A percentile compares a stretch with the other conserved stretches of the same genome.
Conservation (phyloP, 768 basidiomycete species). For the Suillus weaverae region DNA sequence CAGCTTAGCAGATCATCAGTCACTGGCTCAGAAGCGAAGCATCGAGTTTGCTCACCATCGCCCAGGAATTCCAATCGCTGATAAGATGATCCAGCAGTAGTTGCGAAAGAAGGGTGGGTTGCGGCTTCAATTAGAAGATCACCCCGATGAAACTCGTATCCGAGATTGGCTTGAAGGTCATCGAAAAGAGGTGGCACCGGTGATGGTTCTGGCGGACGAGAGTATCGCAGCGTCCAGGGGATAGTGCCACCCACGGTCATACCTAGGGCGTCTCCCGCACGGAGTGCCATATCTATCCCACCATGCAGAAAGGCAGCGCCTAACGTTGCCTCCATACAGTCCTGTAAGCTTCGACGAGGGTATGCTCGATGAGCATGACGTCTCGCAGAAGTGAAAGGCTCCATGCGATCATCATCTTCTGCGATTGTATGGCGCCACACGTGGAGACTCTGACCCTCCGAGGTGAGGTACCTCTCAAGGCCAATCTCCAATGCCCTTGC, state of each 20-base stretch:
- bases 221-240: slow-evolving; percentile 68
- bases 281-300: slow-evolving; percentile 68
- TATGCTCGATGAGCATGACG: slow-evolving; percentile 45
- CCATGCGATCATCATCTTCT: slow-evolving; percentile 37
- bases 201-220: slow-evolving; percentile 30
- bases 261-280: slow-evolving; percentile 61
- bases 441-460: slow-evolving; percentile 52
- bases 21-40: neutral
- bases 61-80: slow-evolving; percentile 89
- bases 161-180: slow-evolving; percentile 59
- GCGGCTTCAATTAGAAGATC: slow-evolving; percentile 72
- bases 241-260: slow-evolving; percentile 70
- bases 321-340: slow-evolving; percentile 85
- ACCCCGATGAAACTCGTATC: slow-evolving; percentile 68
- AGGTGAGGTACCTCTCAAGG: slow-evolving; percentile 62
- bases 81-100: slow-evolving; percentile 60
- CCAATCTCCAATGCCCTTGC: slow-evolving; percentile 62
- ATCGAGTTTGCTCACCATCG: slow-evolving; percentile 60
- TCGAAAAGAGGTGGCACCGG: slow-evolving; percentile 49
- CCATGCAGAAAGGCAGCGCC: slow-evolving; percentile 77
- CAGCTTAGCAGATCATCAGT: slow-evolving; percentile 42
- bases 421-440: slow-evolving; percentile 59
- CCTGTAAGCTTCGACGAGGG: slow-evolving; percentile 74
- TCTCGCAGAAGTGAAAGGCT: slow-evolving; percentile 25
- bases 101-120: slow-evolving; percentile 80